Percentiles rank a stretch among this genome's conserved stretches.
Conservation (phyloP, 176 grass and related monocot genomes). For the Neostapfia colusana region DNA sequence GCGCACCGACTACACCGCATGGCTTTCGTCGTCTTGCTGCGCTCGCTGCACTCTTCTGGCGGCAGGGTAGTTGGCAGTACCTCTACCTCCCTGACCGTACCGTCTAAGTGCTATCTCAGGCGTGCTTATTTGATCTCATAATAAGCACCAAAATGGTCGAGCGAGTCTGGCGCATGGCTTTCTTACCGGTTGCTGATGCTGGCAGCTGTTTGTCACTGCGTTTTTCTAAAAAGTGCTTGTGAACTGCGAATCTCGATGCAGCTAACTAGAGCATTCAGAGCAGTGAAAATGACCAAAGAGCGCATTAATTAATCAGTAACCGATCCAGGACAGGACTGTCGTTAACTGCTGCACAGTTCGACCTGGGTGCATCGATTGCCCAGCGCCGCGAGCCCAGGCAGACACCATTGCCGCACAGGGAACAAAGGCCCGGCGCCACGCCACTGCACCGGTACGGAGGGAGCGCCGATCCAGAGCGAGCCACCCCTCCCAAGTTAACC, state of each 20-base stretch:
- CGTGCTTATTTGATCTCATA: too few species aligned
- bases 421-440: neutral
- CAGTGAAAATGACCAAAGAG: neutral
- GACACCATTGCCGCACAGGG: neutral
- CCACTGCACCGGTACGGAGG: neutral
- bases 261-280: neutral
- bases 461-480: neutral
- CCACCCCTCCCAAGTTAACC: neutral
- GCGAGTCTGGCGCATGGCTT: neutral
- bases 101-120: too few species aligned
- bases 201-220: neutral
- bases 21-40: neutral
- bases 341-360: neutral
- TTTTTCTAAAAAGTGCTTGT: too few species aligned
- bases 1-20: constrained; percentile 28
- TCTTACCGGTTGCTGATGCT: neutral
- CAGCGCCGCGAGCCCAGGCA: too few species aligned
- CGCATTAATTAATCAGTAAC: too few species aligned
- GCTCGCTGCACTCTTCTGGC: neutral
- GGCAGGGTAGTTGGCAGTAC: neutral
- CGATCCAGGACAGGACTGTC: neutral
- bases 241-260: neutral
- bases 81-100: neutral
- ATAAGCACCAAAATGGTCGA: neutral
- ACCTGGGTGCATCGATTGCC: neutral